Base-by-base conservation (phyloP, 805 yeast genomes). In the Starmerella gropengiesseri region DNA sequence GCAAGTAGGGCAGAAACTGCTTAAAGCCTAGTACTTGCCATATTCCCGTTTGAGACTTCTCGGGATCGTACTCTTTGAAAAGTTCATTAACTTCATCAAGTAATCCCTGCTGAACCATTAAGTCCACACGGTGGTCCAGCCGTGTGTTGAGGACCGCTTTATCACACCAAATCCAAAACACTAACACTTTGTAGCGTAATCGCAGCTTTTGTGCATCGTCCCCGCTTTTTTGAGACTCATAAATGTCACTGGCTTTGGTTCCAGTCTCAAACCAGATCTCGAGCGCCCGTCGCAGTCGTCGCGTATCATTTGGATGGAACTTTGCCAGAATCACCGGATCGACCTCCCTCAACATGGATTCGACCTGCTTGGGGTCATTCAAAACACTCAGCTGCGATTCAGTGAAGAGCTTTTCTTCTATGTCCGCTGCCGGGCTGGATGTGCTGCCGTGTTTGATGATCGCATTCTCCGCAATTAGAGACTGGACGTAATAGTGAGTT, bases 1-100 rank as follows among this genome's bases (percentile, higher is more conserved):
- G 7, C 7, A 55, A 25, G 19, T 48, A 60, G 7, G 60, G 57
- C 23, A 58, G 48, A 41, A 53, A 53, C 43, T 58, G 58, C 19
- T 84, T 83, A 61, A 83, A 91, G 1, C 97, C 97, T 55, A 89
- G 83, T 1, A 83, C 95, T 62, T 91, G 97, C 86, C 86, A 86
- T 0, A 89, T 71, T 2, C 97, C 97, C 75, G 18, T 54, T 58
- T 5, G 60, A n/a, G 57, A 1, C 11, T 18, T 9, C 11, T 32
- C 39, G 6, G 40, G 36, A 14, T 38, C 27, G 23, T 46, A 45
- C 9, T 44, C 31, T 9, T 61, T 55, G 56, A 74, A 75, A 54
- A 89, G 57, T 43, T 75, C 73, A 7, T 69, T 55, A 13, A 91
- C 72, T 60, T 91, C 98, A 1, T 68, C 67, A 35, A 75, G 47